These are phyloP conservation scores for Panicum virgatum DNA, from an alignment of 202 grass and related monocot species.

Conservation along the genomic window DNA sequence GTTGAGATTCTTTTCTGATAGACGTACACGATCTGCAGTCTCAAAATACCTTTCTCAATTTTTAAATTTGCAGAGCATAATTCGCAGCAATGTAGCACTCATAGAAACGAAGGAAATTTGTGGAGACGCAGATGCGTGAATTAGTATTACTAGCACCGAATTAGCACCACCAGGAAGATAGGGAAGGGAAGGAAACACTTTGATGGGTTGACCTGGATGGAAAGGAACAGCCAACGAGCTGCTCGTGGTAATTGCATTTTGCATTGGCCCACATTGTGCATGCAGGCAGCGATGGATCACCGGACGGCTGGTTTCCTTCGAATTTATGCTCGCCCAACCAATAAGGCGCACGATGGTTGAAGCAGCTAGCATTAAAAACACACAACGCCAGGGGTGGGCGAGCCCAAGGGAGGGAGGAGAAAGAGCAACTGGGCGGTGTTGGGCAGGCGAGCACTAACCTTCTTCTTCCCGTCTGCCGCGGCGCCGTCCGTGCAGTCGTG, in stretches of 20 bases:
- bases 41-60: background rate
- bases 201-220: too few relatives aligned
- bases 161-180: background rate
- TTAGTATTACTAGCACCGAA: background rate
- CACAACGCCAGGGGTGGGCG: too few relatives aligned
- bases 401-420: background rate
- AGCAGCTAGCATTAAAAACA: conserved; percentile 32
- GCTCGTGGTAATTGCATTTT: background rate
- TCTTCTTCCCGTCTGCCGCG: conserved; percentile 14
- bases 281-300: conserved; percentile 39
- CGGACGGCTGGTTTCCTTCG: background rate
- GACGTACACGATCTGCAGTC: background rate
- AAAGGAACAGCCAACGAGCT: background rate
- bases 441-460: conserved; percentile 14
- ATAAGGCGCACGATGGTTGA: conserved; percentile 31
- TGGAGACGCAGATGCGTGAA: background rate
- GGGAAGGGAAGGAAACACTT: too few relatives aligned
- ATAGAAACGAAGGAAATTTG: background rate
- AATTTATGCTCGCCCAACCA: conserved; percentile 38
- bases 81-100: background rate
- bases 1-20: too few relatives aligned
- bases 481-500: background rate
- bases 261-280: conserved; percentile 18
- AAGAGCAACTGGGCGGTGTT: background rate
- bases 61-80: background rate